Evolutionary conservation across 176 grass and related monocot genomes (phyloP), one percentile per base, ranked within the genome.

Genomic region (Melocanna baccifera): DNA sequence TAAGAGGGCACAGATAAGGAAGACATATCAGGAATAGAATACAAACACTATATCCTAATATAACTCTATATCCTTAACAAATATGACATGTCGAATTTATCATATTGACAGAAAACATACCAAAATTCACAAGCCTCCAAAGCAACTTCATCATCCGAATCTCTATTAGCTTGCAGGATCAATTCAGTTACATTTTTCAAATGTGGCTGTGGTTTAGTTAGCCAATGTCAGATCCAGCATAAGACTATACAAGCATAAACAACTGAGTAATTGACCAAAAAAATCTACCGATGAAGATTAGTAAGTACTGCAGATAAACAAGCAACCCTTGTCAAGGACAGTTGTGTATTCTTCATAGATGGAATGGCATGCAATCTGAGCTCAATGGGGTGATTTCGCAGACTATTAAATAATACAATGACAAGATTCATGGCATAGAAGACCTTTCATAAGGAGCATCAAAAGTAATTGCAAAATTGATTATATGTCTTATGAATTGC

Each of bases 101-200:
- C 42, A 56, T 45, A 19, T 62, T 79, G 6, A 75, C 19, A 81
- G 61, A 87, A 81, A 52, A 76, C 81, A 61, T 87, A 95, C 96
- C 96, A 98, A 62, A 98, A 98, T 81, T 98, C 96, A 90, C 96
- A 98, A 71, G 96, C 93, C 88, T 98, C 93, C 5, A 98, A 80
- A 80, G 91, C 56, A 72, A 98, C 96, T 85, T 98, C 96, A 16
- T 98, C 96, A 80, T 98, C 96, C 7, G 86, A 82, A 85, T 98
- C 96, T 80, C 94, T 92, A 83, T 98, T 98, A 57, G 93, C 96
- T 92, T 91, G 89, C 70, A 98, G 89, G 70, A 98, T 93, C 64
- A 91, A 83, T 80, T 98, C 96, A 40, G 89, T 95, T 65, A 95
- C 91, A 90, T 92, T 92, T 81, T 83, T 91, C 78, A 95, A 83